These are phyloP conservation scores for Boletus barrowsii DNA, from an alignment of 768 basidiomycete species.

Conservation along the genomic window DNA sequence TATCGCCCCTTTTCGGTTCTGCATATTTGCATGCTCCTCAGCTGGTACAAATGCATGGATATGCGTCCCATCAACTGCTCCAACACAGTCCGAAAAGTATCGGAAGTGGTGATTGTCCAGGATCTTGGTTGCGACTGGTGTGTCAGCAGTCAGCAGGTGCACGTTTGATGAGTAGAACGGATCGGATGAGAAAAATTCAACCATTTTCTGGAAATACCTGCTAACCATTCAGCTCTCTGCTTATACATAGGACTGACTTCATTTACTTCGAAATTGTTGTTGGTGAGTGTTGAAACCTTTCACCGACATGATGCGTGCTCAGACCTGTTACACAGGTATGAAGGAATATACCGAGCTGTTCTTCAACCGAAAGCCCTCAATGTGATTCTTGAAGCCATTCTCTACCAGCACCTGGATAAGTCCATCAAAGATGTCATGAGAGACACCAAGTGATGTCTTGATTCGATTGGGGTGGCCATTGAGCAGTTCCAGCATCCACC, in stretches of 20 bases:
- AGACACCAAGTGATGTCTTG: not conserved
- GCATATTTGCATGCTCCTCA: constrained; percentile 5
- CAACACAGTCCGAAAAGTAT: constrained; percentile 2
- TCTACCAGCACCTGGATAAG: not conserved
- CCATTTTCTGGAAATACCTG: constrained; percentile 13
- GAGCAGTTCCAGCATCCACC: constrained; percentile 1
- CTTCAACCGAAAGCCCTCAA: constrained; percentile 4
- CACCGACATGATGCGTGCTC: constrained; percentile 2
- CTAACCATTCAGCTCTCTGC: not conserved
- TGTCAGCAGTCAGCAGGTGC: not conserved
- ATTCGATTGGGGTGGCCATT: constrained; percentile 3
- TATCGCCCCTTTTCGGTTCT: constrained; percentile 12
- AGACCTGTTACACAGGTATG: constrained; percentile 11
- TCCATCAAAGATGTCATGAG: not conserved
- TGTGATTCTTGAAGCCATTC: not conserved
- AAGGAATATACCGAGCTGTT: constrained; percentile 13
- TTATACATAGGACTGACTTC: not conserved
- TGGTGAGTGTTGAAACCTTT: not conserved
- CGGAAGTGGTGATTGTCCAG: not conserved
- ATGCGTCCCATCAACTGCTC: not conserved
- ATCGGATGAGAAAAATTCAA: not conserved
- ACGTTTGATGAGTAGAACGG: constrained; percentile 5
- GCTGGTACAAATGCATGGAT: not conserved
- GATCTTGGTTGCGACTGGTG: not conserved
- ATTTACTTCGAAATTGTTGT: not conserved